Evolutionary conservation across 2,329 filamentous ascomycete species (phyloP).

Genomic region (Fusarium napiforme): DNA sequence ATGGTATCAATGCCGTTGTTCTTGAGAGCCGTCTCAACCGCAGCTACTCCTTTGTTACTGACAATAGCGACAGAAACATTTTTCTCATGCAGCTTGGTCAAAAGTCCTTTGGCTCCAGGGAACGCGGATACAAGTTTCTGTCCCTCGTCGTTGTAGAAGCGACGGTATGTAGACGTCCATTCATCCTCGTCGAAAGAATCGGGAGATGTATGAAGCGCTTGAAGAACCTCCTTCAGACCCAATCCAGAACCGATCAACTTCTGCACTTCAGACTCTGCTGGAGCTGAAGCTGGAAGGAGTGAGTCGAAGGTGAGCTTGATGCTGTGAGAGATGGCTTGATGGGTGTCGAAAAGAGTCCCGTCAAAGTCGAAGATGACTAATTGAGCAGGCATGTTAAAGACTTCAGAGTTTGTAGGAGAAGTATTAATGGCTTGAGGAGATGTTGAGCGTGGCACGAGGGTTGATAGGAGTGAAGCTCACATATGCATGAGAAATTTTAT

Average conservation of each 20-base stretch:
- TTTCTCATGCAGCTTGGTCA: background rate
- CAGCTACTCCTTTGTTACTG: conserved; percentile 7
- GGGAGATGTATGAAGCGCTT: background rate
- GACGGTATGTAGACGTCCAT: conserved; percentile 2
- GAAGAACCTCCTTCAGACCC: background rate
- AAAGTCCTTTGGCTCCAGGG: background rate
- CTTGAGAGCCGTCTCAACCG: background rate
- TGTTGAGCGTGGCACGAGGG: rapidly evolving
- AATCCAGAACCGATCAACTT: background rate
- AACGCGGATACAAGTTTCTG: background rate
- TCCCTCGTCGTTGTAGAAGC: conserved; percentile 4
- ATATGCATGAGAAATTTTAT: background rate
- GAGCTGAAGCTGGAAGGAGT: background rate
- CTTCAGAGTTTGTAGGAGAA: rapidly evolving
- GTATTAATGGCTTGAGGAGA: rapidly evolving
- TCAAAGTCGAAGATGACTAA: conserved; percentile 19
- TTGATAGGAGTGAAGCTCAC: background rate
- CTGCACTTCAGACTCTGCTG: background rate
- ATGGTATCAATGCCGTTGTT: background rate
- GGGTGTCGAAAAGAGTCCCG: conserved; percentile 10
- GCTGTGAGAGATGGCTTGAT: conserved; percentile 12
- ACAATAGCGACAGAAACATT: background rate
- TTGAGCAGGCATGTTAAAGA: background rate
- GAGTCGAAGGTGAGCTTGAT: conserved; percentile 2
- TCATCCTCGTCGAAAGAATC: background rate